A percentile compares a stretch with the other conserved stretches of the same genome.
phyloP scores from a whole-genome alignment of 2,329 filamentous ascomycete genomes.

The Coniochaeta prunicola region DNA sequence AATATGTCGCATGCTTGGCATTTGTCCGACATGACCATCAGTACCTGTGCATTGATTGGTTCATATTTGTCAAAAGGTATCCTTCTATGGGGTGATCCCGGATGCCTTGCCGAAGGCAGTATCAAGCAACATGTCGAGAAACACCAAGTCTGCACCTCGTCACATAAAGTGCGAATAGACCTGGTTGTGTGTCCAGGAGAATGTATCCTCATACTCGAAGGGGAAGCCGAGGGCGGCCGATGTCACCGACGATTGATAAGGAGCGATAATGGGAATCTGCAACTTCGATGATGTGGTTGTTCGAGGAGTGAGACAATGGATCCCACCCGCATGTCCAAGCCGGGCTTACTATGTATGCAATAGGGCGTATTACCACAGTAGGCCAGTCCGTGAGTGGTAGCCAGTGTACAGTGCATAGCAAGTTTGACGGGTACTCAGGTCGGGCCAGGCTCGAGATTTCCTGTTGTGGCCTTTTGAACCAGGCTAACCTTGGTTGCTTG shows the following conservation, averaged over 20 bases:
- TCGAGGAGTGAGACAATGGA: not conserved
- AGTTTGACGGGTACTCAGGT: not conserved
- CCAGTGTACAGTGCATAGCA: too few species aligned
- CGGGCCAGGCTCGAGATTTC: not conserved
- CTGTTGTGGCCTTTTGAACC: not conserved
- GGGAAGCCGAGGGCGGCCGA: not conserved
- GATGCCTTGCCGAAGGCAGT: not conserved
- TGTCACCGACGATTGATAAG: not conserved
- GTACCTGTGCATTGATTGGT: too few species aligned
- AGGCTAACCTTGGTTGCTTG: not conserved
- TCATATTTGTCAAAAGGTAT: too few species aligned
- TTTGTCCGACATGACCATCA: too few species aligned
- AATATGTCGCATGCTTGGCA: too few species aligned
- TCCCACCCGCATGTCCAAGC: not conserved
- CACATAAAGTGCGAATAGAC: too few species aligned
- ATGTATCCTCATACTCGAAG: too few species aligned
- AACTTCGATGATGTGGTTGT: not conserved
- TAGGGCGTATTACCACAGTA: not conserved
- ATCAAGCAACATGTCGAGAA: too few species aligned
- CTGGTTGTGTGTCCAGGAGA: too few species aligned
- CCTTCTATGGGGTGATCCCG: too few species aligned
- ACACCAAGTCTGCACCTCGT: too few species aligned
- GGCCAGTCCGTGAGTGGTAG: not conserved
- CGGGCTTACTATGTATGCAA: not conserved
- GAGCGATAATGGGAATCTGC: not conserved